phyloP scores from a whole-genome alignment of 1,284 basidiomycete species.

The Trichosporon sp. region DNA sequence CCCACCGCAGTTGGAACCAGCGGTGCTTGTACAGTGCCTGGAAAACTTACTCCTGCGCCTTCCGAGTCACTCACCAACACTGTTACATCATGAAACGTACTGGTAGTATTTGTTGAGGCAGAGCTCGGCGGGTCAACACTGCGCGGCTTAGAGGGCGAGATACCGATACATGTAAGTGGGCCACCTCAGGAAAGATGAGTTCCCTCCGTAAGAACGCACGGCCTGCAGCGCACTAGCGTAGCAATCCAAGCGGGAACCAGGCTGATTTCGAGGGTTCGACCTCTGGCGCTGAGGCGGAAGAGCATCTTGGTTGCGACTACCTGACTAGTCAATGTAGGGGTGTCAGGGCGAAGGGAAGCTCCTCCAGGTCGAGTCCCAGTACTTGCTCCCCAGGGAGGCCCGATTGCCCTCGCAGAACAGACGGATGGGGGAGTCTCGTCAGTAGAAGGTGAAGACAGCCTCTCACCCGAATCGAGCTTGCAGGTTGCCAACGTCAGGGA shows the following conservation, averaged over 20 bases:
- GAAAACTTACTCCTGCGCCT: background rate
- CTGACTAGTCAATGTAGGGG: background rate
- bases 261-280: background rate
- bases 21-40: background rate
- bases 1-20: no score
- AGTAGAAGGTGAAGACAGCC: background rate
- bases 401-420: background rate
- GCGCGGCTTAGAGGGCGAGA: no score
- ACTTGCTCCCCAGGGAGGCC: constrained; percentile 8
- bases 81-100: no score
- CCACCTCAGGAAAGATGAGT: background rate
- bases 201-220: background rate
- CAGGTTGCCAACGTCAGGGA: constrained; percentile 6
- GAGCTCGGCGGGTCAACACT: no score
- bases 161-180: background rate
- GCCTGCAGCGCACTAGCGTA: background rate
- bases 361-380: background rate
- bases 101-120: no score
- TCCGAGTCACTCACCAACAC: background rate
- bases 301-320: background rate
- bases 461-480: background rate
- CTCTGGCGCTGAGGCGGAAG: background rate
- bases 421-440: background rate
- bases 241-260: background rate
- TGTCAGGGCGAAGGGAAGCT: no score